Conservation (phyloP, 768 basidiomycete species). For the Tephrocybe sp. region DNA sequence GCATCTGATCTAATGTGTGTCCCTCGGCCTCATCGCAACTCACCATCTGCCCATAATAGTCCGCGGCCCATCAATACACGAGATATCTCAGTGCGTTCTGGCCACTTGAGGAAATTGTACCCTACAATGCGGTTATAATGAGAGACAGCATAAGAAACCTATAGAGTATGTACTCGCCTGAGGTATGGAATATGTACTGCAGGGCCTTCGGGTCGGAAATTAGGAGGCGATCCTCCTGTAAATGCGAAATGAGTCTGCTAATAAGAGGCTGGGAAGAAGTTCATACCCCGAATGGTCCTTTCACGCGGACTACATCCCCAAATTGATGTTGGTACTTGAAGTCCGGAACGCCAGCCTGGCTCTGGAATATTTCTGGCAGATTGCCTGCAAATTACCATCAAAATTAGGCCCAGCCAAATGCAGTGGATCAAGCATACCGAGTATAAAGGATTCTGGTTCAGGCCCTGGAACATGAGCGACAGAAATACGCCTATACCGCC, state of each 20-base stretch:
- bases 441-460: slow-evolving; percentile 44
- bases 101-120: slow-evolving; percentile 55
- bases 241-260: not conserved
- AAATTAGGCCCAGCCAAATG: not conserved
- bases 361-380: slow-evolving; percentile 48
- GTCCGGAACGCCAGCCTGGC: slow-evolving; percentile 50
- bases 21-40: slow-evolving; percentile 3
- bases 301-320: slow-evolving; percentile 51
- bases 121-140: slow-evolving; percentile 28
- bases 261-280: not conserved
- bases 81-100: slow-evolving; percentile 48
- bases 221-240: slow-evolving; percentile 51
- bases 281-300: slow-evolving; percentile 48
- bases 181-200: slow-evolving; percentile 57
- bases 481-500: slow-evolving; percentile 36
- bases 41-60: slow-evolving; percentile 55
- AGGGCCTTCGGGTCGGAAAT: slow-evolving; percentile 59
- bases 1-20: not conserved
- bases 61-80: slow-evolving; percentile 52
- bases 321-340: slow-evolving; percentile 52
- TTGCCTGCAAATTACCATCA: slow-evolving; percentile 37
- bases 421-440: slow-evolving; percentile 32
- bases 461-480: slow-evolving; percentile 50
- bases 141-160: slow-evolving; percentile 3
- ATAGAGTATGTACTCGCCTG: too few species aligned